These are phyloP conservation scores for Sindora glabra DNA, from an alignment of 306 rosid genomes.

Conservation along the genomic window DNA sequence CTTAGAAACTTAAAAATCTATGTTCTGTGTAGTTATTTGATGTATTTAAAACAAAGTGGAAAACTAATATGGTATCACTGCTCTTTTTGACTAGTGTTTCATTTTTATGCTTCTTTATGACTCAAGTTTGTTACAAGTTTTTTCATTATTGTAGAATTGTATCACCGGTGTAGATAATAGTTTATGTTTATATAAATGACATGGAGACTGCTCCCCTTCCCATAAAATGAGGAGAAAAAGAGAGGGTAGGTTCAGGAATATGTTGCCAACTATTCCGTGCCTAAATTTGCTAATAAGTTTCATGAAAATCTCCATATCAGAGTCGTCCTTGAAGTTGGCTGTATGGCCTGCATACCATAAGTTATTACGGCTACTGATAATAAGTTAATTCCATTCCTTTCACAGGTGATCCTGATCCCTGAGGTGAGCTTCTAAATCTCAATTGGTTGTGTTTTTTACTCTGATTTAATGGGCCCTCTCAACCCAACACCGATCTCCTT, in stretches of 20 bases:
- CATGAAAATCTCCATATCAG: constrained; percentile 17
- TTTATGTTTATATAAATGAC: background rate
- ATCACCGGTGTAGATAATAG: background rate
- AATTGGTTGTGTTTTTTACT: constrained; percentile 17
- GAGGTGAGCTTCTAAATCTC: constrained; percentile 38
- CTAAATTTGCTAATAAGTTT: constrained; percentile 9
- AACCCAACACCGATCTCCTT: no score
- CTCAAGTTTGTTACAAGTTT: background rate
- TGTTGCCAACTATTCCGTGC: no score
- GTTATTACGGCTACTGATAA: constrained; percentile 28
- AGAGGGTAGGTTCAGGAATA: no score
- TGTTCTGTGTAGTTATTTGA: no score
- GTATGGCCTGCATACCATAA: constrained; percentile 12
- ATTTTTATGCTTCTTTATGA: no score
- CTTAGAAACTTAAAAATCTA: no score
- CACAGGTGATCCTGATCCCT: constrained; percentile 70
- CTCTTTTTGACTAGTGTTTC: no score
- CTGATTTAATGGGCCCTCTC: constrained; percentile 13
- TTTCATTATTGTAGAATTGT: background rate
- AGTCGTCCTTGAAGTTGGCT: constrained; percentile 34
- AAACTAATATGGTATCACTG: no score
- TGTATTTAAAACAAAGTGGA: no score
- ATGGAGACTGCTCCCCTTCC: background rate
- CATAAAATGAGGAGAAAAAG: no score
- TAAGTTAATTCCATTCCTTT: constrained; percentile 42